Evolutionary conservation across 176 grass and related monocot species (phyloP).

Genomic region (Oryza meyeriana): DNA sequence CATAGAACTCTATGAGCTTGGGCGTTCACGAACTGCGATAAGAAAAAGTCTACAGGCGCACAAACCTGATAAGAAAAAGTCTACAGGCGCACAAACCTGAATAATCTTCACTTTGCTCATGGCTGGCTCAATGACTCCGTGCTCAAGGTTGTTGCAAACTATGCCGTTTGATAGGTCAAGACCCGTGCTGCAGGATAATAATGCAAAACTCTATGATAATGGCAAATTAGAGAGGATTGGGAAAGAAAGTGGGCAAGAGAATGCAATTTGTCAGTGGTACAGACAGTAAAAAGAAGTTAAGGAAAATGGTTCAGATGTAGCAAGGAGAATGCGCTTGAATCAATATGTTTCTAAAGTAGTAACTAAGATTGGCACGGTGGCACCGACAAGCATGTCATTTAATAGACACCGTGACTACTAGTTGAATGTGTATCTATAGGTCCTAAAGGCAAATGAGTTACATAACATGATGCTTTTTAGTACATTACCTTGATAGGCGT

Average conservation of each 20-base stretch:
- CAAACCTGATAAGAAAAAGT: conserved; percentile 18
- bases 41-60: neutral
- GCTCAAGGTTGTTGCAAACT: conserved; percentile 76
- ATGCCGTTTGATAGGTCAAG: conserved; percentile 69
- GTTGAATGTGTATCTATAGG: neutral
- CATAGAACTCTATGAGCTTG: neutral
- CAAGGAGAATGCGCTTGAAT: neutral
- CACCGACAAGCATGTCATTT: neutral
- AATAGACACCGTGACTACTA: neutral
- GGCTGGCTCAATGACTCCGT: conserved; percentile 84
- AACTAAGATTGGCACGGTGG: too few species aligned
- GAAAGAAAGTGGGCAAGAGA: neutral
- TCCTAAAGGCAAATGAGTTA: neutral
- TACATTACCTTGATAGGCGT: conserved; percentile 64
- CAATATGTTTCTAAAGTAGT: neutral
- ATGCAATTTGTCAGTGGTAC: neutral
- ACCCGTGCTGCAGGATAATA: conserved; percentile 54
- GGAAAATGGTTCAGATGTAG: neutral
- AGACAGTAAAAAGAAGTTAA: neutral
- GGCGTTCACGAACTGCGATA: neutral
- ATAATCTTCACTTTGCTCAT: conserved; percentile 97
- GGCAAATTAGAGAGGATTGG: neutral
- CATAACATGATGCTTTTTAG: neutral
- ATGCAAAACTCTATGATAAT: neutral
- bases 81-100: conserved; percentile 6